These are phyloP conservation scores for Bolboschoenus planiculmis DNA, from an alignment of 176 grass and related monocot species.

Conservation along the genomic window DNA sequence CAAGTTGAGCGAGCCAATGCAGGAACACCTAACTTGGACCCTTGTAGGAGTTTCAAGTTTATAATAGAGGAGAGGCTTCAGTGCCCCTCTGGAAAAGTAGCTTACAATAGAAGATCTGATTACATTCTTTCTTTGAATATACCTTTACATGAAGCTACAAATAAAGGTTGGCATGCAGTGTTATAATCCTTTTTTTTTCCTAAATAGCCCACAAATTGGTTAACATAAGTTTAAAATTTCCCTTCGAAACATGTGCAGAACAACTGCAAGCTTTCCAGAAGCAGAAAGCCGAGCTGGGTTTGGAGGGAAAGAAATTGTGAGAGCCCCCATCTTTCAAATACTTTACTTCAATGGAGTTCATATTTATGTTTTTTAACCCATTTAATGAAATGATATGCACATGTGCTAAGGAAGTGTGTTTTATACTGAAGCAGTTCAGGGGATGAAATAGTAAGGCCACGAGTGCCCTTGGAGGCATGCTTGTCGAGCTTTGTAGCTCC, in stretches of 20 bases:
- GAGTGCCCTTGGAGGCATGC: conserved; percentile 88
- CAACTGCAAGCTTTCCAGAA: conserved; percentile 75
- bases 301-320: conserved; percentile 88
- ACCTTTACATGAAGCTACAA: conserved; percentile 76
- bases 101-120: conserved; percentile 83
- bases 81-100: conserved; percentile 89
- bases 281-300: conserved; percentile 58
- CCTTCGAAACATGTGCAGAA: conserved; percentile 58
- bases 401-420: not conserved
- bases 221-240: not conserved
- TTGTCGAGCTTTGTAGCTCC: conserved; percentile 72
- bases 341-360: not conserved
- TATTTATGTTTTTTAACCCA: not conserved
- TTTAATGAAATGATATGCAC: not conserved
- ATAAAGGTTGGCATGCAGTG: conserved; percentile 55
- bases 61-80: conserved; percentile 85
- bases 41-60: conserved; percentile 77
- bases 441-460: conserved; percentile 82
- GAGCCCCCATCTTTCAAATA: not conserved
- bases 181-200: not conserved
- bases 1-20: conserved; percentile 78
- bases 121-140: conserved; percentile 78
- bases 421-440: conserved; percentile 43
- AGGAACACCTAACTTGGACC: conserved; percentile 57
- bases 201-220: not conserved